Conservation (phyloP, 345 rosid species). For the Eucalyptus guilfoylei region DNA sequence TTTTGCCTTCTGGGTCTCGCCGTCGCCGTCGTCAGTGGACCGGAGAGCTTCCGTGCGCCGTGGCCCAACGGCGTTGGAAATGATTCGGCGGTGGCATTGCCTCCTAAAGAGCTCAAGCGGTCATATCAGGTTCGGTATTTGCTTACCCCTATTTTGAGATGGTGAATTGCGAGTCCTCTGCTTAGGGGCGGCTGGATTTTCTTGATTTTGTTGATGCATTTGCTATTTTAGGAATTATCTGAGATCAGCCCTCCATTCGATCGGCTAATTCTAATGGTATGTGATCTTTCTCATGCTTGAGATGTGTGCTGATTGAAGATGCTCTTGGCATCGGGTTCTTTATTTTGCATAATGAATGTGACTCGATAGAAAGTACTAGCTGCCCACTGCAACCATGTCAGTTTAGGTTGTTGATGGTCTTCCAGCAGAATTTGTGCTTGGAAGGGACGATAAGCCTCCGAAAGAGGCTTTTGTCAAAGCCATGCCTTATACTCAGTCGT, state of each 20-base stretch:
- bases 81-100: constrained; percentile 5
- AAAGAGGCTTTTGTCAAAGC: constrained; percentile 34
- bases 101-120: constrained; percentile 38
- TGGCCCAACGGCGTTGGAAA: constrained; percentile 12
- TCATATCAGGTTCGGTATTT: constrained; percentile 39
- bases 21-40: constrained; percentile 25
- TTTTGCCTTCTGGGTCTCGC: not conserved
- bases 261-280: constrained; percentile 71
- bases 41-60: constrained; percentile 49
- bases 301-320: not conserved
- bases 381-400: constrained; percentile 5
- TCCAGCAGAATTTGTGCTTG: constrained; percentile 89
- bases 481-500: constrained; percentile 78
- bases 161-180: not conserved
- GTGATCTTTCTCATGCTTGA: not conserved
- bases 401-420: constrained; percentile 92
- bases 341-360: not conserved
- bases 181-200: not conserved
- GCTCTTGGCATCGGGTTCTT: not conserved
- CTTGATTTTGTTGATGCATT: not conserved
- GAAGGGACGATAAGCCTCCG: constrained; percentile 56
- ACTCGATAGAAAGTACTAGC: not conserved
- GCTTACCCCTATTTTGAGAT: not conserved
- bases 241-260: constrained; percentile 58
- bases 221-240: constrained; percentile 45